These are phyloP conservation scores for Pugionium cornutum DNA, from an alignment of 345 rosid genomes.

Conservation along the genomic window DNA sequence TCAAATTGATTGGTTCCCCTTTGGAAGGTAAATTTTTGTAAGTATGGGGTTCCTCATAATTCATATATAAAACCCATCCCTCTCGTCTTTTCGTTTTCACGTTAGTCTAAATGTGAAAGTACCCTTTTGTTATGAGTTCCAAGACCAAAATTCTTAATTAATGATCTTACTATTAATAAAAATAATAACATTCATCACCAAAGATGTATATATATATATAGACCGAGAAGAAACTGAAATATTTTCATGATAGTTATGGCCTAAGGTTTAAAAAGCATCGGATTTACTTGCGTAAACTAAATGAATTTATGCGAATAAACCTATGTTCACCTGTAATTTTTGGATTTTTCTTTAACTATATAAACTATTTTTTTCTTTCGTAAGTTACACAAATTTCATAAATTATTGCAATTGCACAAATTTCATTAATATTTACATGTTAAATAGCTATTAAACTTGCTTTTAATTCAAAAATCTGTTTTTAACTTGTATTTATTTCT, in stretches of 20 bases:
- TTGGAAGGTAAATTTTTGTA: slow-evolving; percentile 29
- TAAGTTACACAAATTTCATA: too few species aligned
- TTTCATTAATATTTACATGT: too few species aligned
- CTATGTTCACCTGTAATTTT: too few species aligned
- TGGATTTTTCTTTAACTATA: too few species aligned
- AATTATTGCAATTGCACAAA: too few species aligned
- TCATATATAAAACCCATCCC: slow-evolving; percentile 33
- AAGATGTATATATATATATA: background rate
- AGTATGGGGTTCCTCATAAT: slow-evolving; percentile 39
- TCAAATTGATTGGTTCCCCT: slow-evolving; percentile 37
- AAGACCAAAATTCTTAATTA: slow-evolving; percentile 20
- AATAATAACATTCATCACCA: slow-evolving; percentile 1
- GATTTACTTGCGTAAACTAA: too few species aligned
- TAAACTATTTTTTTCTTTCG: too few species aligned
- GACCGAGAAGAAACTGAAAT: too few species aligned
- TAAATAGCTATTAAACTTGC: too few species aligned
- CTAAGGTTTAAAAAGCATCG: slow-evolving; percentile 20
- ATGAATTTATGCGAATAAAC: too few species aligned
- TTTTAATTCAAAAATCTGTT: too few species aligned
- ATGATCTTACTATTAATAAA: background rate
- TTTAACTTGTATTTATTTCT: too few species aligned
- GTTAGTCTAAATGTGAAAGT: slow-evolving; percentile 37
- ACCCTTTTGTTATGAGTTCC: slow-evolving; percentile 34
- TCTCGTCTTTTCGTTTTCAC: slow-evolving; percentile 32
- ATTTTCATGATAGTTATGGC: background rate